Conservation (phyloP, 129 eudicot genomes). For the Lactuca saligna region DNA sequence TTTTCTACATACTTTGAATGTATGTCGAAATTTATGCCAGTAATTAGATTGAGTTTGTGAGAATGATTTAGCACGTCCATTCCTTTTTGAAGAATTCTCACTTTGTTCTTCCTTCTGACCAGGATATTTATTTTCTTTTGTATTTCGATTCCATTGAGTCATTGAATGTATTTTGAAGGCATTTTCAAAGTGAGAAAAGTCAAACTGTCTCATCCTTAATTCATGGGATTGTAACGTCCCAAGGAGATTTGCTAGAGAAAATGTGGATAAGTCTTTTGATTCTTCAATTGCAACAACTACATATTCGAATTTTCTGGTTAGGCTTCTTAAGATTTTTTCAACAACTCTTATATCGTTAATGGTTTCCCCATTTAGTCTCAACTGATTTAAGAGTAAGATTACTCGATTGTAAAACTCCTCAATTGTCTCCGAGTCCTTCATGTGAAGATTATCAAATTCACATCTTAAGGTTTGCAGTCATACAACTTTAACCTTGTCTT, state of each 20-base stretch:
- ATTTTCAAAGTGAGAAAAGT: neutral
- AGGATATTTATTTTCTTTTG: neutral
- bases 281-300: conserved; percentile 12
- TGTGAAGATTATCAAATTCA: neutral
- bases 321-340: conserved; percentile 5
- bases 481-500: neutral
- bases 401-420: neutral
- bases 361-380: neutral
- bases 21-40: too few species aligned
- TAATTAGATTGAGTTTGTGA: too few species aligned
- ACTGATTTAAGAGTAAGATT: neutral
- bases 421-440: neutral
- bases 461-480: neutral
- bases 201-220: neutral
- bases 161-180: neutral
- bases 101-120: neutral
- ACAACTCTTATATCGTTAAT: neutral
- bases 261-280: conserved; percentile 9
- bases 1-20: too few species aligned
- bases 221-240: conserved; percentile 24
- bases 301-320: conserved; percentile 8
- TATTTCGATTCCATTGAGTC: neutral
- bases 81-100: neutral
- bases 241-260: conserved; percentile 5
- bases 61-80: neutral